Conservation (phyloP, 352 stramenopile genomes). For the Phytophthora macrochlamydospora region DNA sequence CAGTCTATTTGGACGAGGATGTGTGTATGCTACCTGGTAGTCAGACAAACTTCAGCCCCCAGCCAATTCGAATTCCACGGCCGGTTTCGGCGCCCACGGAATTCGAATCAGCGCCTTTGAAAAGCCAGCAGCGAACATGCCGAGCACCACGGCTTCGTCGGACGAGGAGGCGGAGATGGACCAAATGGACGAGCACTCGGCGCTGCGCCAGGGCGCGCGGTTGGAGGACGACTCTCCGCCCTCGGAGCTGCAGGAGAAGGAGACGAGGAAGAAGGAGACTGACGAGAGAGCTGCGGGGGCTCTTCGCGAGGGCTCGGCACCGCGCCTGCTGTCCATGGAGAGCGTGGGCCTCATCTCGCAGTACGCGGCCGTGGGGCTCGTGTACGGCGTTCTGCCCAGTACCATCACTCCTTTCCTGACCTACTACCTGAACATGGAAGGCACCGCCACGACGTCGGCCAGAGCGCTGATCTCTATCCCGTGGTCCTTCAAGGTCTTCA, state of each 20-base stretch:
- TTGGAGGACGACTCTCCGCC: conserved; percentile 28
- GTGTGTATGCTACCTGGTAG: too few species aligned
- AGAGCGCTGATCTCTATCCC: conserved; percentile 47
- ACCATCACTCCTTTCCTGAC: conserved; percentile 57
- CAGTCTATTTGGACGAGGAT: too few species aligned
- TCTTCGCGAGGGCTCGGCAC: conserved; percentile 39
- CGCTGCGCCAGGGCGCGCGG: conserved; percentile 23
- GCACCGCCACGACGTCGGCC: conserved; percentile 43
- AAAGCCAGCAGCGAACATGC: too few species aligned
- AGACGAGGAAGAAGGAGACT: conserved; percentile 13
- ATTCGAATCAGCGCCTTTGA: too few species aligned
- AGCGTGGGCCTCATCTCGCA: conserved; percentile 45
- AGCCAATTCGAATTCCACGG: too few species aligned
- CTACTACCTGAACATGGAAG: conserved; percentile 61
- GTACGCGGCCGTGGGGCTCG: conserved; percentile 52
- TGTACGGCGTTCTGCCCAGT: conserved; percentile 47
- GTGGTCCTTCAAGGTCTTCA: conserved; percentile 66
- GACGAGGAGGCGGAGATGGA: conserved; percentile 37
- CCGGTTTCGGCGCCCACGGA: too few species aligned
- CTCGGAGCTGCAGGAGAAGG: conserved; percentile 16
- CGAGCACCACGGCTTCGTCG: neutral
- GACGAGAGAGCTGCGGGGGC: conserved; percentile 20
- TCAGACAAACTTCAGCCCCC: too few species aligned
- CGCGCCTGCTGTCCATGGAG: conserved; percentile 37
- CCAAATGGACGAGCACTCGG: conserved; percentile 33